Conservation (phyloP, 2,329 filamentous ascomycete genomes). For the Penicillium sp. region DNA sequence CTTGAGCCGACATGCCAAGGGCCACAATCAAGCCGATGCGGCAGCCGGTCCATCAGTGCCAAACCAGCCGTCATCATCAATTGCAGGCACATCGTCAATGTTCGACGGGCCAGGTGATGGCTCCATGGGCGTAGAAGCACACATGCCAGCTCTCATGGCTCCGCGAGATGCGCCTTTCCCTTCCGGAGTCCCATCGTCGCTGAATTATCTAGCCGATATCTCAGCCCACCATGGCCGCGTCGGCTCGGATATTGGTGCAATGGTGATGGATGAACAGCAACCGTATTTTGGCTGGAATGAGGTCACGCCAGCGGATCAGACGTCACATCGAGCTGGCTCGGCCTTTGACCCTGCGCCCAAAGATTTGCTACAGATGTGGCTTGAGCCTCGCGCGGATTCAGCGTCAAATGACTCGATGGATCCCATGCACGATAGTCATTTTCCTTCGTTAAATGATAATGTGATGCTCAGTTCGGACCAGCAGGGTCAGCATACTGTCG, state of each 20-base stretch:
- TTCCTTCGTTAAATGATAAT: conserved; percentile 26
- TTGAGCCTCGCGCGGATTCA: conserved; percentile 34
- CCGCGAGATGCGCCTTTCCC: conserved; percentile 29
- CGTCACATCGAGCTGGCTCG: conserved; percentile 21
- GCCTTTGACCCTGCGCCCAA: conserved; percentile 28
- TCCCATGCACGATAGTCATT: conserved; percentile 25
- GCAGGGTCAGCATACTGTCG: conserved; percentile 24
- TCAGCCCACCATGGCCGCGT: conserved; percentile 35
- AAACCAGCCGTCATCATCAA: conserved; percentile 26
- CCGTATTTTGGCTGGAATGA: conserved; percentile 34
- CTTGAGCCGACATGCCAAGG: conserved; percentile 51
- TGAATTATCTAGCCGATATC: conserved; percentile 41
- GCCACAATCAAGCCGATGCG: conserved; percentile 38
- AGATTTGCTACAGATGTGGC: conserved; percentile 38
- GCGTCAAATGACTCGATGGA: conserved; percentile 32
- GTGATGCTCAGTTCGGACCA: conserved; percentile 21
- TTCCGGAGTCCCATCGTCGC: conserved; percentile 33
- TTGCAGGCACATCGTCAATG: conserved; percentile 13
- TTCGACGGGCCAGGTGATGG: conserved; percentile 12
- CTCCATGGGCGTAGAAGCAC: conserved; percentile 11
- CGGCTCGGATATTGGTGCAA: conserved; percentile 26
- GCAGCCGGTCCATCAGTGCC: conserved; percentile 19
- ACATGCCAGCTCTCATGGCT: conserved; percentile 16
- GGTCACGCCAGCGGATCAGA: conserved; percentile 21
- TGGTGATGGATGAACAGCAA: conserved; percentile 31